Percentiles rank a stretch among this genome's conserved stretches.
These are phyloP conservation scores for Apiospora hydei DNA, from an alignment of 2,329 filamentous ascomycete species.

Conservation along the genomic window DNA sequence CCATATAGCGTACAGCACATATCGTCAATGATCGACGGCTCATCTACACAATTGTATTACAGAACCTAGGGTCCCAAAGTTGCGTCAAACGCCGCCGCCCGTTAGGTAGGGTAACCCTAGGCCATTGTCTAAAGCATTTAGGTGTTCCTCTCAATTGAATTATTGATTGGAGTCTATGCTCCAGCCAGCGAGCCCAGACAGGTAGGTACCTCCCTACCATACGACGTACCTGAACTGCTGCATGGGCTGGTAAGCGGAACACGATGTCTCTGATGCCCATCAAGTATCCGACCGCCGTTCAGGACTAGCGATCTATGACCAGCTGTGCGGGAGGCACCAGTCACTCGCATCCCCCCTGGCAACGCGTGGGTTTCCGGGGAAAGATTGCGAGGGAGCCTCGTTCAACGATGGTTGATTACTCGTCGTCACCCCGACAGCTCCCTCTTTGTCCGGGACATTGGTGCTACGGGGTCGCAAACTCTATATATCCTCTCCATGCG, in stretches of 20 bases:
- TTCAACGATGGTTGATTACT: neutral
- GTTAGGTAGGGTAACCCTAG: neutral
- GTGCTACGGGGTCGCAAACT: neutral
- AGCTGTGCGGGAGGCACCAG: constrained; percentile 1
- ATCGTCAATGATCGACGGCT: neutral
- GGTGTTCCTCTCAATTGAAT: constrained; percentile 8
- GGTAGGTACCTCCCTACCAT: neutral
- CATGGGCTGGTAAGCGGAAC: neutral
- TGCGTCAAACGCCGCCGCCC: neutral
- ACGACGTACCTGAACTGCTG: neutral
- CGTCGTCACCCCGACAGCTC: neutral
- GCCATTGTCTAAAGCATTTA: neutral
- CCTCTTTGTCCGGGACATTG: constrained; percentile 7
- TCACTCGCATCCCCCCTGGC: neutral
- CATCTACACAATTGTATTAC: neutral
- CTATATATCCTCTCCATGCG: neutral
- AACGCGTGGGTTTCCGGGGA: constrained; percentile 5
- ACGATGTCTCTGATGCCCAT: constrained; percentile 11
- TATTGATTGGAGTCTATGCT: neutral
- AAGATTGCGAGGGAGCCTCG: neutral
- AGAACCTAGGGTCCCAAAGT: neutral
- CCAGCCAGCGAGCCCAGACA: neutral
- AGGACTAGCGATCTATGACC: constrained; percentile 9
- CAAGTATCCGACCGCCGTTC: neutral
- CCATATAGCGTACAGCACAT: neutral